phyloP scores from a whole-genome alignment of 2,329 filamentous ascomycete genomes.

The Epichloe glyceriae region DNA sequence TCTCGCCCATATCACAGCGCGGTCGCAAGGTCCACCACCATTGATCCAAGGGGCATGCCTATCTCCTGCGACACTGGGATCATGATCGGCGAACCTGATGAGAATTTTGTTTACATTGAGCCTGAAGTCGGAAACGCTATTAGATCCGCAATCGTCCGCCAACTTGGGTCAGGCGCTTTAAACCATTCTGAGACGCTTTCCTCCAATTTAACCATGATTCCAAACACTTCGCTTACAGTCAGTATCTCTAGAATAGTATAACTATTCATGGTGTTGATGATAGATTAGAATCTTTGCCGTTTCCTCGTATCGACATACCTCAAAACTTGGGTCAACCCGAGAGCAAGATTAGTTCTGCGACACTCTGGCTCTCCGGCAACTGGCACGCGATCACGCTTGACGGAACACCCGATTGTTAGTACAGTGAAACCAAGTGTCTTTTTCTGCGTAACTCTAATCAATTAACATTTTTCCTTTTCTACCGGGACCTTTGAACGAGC shows the following conservation, averaged over 20 bases:
- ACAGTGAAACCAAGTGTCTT: background rate
- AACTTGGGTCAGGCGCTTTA: conserved; percentile 3
- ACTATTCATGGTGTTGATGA: background rate
- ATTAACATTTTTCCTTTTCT: background rate
- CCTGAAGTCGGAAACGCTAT: conserved; percentile 9
- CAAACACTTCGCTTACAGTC: conserved; percentile 4
- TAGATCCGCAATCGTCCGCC: conserved; percentile 3
- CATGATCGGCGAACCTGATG: conserved; percentile 7
- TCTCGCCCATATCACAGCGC: background rate
- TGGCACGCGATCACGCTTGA: conserved; percentile 12
- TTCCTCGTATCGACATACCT: conserved; percentile 8
- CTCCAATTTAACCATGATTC: conserved; percentile 8
- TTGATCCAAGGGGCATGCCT: conserved; percentile 3
- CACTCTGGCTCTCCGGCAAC: conserved; percentile 12
- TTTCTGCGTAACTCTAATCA: background rate
- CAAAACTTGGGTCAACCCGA: conserved; percentile 4
- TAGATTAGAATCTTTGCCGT: conserved; percentile 1
- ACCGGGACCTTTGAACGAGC: conserved; percentile 9
- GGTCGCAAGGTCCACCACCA: background rate
- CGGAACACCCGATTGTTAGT: conserved; percentile 11
- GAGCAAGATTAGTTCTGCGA: conserved; percentile 7
- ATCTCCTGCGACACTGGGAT: conserved; percentile 6
- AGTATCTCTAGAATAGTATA: background rate
- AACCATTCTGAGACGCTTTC: conserved; percentile 3
- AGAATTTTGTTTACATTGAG: conserved; percentile 7